phyloP scores from a whole-genome alignment of 345 rosid species.

The Sisymbrium irio region DNA sequence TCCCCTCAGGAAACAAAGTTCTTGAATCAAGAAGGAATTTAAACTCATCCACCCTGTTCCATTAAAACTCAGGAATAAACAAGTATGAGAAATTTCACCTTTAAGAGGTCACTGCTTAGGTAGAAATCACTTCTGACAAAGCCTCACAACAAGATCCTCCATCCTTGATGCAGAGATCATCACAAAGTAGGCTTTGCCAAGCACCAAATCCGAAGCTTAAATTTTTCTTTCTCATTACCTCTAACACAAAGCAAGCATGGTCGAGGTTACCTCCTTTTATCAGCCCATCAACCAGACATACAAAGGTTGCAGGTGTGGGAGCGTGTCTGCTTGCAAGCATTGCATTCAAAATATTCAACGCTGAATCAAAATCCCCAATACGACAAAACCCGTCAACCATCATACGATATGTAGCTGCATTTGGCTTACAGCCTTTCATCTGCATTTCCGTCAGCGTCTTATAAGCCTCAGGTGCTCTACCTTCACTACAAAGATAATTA shows the following conservation, averaged over 20 bases:
- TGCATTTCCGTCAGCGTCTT: slow-evolving; percentile 67
- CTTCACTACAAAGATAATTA: slow-evolving; percentile 64
- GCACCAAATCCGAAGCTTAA: slow-evolving; percentile 43
- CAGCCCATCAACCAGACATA: slow-evolving; percentile 51
- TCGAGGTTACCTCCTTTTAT: slow-evolving; percentile 51
- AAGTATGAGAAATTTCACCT: slow-evolving; percentile 18
- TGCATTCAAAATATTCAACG: slow-evolving; percentile 66
- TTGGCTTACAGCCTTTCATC: slow-evolving; percentile 68
- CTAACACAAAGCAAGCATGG: slow-evolving; percentile 64
- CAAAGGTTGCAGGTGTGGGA: slow-evolving; percentile 59
- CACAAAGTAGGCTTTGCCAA: slow-evolving; percentile 57
- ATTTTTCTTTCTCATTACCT: slow-evolving; percentile 70
- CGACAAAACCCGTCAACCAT: slow-evolving; percentile 75
- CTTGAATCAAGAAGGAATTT: not conserved
- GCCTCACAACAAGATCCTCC: slow-evolving; percentile 35
- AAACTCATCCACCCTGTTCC: not conserved
- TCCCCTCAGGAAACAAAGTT: not conserved
- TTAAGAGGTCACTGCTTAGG: slow-evolving; percentile 12
- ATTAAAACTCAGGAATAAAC: not conserved
- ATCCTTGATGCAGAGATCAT: slow-evolving; percentile 39
- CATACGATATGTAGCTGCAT: slow-evolving; percentile 88
- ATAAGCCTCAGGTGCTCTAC: slow-evolving; percentile 61
- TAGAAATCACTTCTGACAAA: slow-evolving; percentile 42
- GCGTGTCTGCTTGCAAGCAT: slow-evolving; percentile 63
- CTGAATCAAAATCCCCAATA: slow-evolving; percentile 62